Base-by-base conservation (phyloP, 768 basidiomycete species). In the Suillus weaverae region DNA sequence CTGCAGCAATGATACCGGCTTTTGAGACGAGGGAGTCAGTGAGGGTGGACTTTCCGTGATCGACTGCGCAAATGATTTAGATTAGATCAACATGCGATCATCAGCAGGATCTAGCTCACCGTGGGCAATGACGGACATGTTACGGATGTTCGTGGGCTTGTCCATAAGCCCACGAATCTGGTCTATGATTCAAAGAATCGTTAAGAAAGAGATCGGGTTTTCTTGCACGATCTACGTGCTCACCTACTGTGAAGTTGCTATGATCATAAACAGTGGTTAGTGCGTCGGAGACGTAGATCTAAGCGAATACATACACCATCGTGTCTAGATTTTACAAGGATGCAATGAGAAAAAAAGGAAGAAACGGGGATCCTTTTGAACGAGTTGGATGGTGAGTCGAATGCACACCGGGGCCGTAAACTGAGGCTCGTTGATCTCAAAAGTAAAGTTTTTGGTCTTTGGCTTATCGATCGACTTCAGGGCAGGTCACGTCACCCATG, bases 41-140 rank as follows among this genome's bases (percentile, higher is more conserved):
- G 71, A 99, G 89, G 72, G 97, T 99, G 63, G 97, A 99, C 82
- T 99, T 99, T 83, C 97, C 97, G 84, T 99, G 97, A 81, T 99
- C 97, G 87, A 99, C 97, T 94, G 74, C 11, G 66, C 55, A 43
- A 46, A 56, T 16, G 61, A 59, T 39, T 61, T 41, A 66, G 70
- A 69, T 72, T 39, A 71, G 70, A 69, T 54, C 41, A 38, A 63
- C 65, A 70, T 55, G 61, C 20, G 54, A 66, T 50, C 53, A 64
- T 66, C 57, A 57, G 41, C 38, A 56, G 62, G 62, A 41, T n/a
- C 54, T 60, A 43, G 80, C 88, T 73, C 63, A 91, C 93, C 92
- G 80, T 94, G 92, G 72, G 93, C 93, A 75, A 93, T 93, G 74
- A 93, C 92, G 86, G 89, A 91, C 92, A 94, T 94, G 84, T 94